These are phyloP conservation scores for Toxicodendron radicans DNA, from an alignment of 345 rosid genomes.

Conservation along the genomic window DNA sequence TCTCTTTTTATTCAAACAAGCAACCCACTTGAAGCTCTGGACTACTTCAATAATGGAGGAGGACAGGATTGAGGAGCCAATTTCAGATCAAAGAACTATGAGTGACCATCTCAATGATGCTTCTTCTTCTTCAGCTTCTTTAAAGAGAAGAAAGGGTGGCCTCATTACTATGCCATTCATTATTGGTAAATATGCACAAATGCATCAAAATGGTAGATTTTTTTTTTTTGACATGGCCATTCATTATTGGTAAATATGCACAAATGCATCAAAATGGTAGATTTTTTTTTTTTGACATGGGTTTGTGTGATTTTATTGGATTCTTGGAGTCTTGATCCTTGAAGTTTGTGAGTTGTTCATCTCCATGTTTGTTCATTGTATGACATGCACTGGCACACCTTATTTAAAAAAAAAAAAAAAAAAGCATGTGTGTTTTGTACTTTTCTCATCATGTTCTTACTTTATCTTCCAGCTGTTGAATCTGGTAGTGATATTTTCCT, in stretches of 20 bases:
- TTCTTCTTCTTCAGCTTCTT: neutral
- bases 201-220: neutral
- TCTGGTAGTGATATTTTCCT: neutral
- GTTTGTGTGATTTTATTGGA: neutral
- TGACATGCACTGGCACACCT: neutral
- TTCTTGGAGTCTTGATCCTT: neutral
- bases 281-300: neutral
- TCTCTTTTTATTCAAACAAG: neutral
- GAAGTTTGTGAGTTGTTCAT: neutral
- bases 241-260: conserved; percentile 54
- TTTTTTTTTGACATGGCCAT: no score
- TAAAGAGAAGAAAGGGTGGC: conserved; percentile 49
- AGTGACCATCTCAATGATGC: conserved; percentile 16
- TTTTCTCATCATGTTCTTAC: neutral
- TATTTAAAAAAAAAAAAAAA: no score
- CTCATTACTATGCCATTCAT: conserved; percentile 76
- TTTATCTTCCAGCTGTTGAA: neutral
- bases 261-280: neutral
- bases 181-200: conserved; percentile 41
- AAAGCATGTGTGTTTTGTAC: neutral
- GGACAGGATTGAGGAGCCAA: conserved; percentile 30
- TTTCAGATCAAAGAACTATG: conserved; percentile 27
- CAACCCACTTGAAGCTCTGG: no score
- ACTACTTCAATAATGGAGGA: no score
- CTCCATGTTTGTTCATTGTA: neutral